Evolutionary conservation across 805 yeast genomes (phyloP), one percentile per base, ranked within the genome.

Genomic region (Metschnikowia picachoensis): DNA sequence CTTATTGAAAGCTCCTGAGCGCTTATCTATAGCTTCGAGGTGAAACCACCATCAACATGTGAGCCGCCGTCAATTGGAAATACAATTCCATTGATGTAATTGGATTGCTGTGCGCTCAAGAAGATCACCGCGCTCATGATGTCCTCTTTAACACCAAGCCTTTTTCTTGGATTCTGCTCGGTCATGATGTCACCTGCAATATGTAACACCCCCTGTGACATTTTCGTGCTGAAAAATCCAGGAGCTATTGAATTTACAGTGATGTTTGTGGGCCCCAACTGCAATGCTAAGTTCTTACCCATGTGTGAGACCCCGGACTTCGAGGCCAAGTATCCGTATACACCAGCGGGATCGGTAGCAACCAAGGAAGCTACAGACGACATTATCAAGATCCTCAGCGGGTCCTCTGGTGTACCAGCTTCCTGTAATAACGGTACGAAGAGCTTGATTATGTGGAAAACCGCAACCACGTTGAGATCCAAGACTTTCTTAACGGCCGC

Each of bases 281-380:
- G 84, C 35, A 77, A 62, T 2, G 91, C 86, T 55, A 85, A 72
- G 47, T 73, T 65, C 62, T 78, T 80, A 29, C 84, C 83, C 62
- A 85, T 58, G 60, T 85, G 91, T 47, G 80, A 76, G 4, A 85
- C 82, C 36, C 87, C 91, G 3, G 90, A 87, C 62, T 85, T 85
- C 35, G 90, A 83, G 14, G 90, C 85, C 37, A 76, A 59, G 63
- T 85, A 85, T 7, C 91, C 91, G 56, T 80, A 85, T 8, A 85
- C 76, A 12, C 85, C 86, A 4, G 73, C 78, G 17, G 74, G 73
- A 46, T 68, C 68, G 14, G 67, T 51, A 14, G 74, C 64, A 16
- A 74, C 60, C 20, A 76, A 30, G 0, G 85, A 83, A 1, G 85
- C 82, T 30, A 82, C 74, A 1, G 90, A 84, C 3, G 88, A 83